A percentile compares a stretch with the other conserved stretches of the same genome.
Conservation (phyloP, 208 protist genomes). For the Trypanosoma mega region DNA sequence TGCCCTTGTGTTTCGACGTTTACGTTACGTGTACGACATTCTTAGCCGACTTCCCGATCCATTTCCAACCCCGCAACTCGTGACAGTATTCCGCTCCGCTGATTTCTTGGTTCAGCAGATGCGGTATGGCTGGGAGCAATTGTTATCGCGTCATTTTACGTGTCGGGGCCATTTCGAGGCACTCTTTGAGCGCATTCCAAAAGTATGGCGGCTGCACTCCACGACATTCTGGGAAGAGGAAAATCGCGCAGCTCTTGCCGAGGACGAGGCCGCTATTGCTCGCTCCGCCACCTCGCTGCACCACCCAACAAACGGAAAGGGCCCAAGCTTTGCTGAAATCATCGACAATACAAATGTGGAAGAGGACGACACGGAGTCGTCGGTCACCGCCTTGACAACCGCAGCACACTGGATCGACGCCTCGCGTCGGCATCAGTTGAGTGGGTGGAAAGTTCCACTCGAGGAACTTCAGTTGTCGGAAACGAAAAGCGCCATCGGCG, state of each 20-base stretch:
- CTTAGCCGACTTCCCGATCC: slow-evolving; percentile 16
- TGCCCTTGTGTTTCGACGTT: slow-evolving; percentile 11
- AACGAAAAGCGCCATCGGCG: no score
- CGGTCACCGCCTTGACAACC: no score
- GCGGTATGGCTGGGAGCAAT: slow-evolving; percentile 31
- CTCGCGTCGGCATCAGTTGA: slow-evolving; percentile 40
- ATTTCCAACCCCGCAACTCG: slow-evolving; percentile 23
- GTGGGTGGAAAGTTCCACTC: slow-evolving; percentile 47
- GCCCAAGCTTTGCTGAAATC: not conserved
- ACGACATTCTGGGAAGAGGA: slow-evolving; percentile 40
- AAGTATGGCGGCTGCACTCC: slow-evolving; percentile 64
- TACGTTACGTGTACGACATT: slow-evolving; percentile 15
- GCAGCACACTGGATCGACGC: slow-evolving; percentile 30
- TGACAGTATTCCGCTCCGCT: slow-evolving; percentile 26
- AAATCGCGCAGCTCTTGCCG: slow-evolving; percentile 26
- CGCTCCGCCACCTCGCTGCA: not conserved
- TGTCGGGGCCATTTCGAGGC: slow-evolving; percentile 39
- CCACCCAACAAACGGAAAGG: not conserved
- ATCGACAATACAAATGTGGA: no score
- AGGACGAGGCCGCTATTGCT: slow-evolving; percentile 35
- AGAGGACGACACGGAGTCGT: no score
- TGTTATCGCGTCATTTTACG: slow-evolving; percentile 49
- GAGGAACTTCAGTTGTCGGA: slow-evolving; percentile 31
- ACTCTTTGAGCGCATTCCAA: slow-evolving; percentile 38
- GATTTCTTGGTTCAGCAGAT: slow-evolving; percentile 26